phyloP scores from a whole-genome alignment of 2,329 filamentous ascomycete genomes.

The Bimuria novae-zelandiae region DNA sequence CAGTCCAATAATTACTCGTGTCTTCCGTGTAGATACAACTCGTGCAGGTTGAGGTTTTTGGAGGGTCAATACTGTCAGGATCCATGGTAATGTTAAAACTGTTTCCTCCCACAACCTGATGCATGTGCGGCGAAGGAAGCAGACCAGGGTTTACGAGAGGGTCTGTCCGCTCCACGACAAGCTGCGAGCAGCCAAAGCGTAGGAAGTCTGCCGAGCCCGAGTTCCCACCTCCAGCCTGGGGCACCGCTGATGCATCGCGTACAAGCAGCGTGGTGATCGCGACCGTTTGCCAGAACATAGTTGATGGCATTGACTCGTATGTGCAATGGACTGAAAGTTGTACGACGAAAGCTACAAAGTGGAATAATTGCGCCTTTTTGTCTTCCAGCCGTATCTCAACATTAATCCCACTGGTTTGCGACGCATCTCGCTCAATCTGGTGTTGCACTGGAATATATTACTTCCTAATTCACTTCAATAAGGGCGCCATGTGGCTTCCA shows the following conservation, averaged over 20 bases:
- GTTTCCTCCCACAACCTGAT: slow-evolving; percentile 23
- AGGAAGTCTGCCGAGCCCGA: slow-evolving; percentile 11
- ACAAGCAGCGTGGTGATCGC: not conserved
- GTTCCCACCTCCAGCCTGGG: not conserved
- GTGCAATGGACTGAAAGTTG: not conserved
- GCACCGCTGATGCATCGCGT: slow-evolving; percentile 7
- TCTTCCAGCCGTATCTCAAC: not conserved
- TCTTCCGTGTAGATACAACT: slow-evolving; percentile 41
- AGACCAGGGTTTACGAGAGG: slow-evolving; percentile 21
- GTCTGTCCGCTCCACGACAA: slow-evolving; percentile 23
- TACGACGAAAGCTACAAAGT: not conserved
- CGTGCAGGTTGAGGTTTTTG: slow-evolving; percentile 23
- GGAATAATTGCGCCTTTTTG: not conserved
- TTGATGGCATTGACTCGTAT: not conserved
- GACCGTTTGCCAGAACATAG: slow-evolving; percentile 11
- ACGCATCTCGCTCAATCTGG: not conserved
- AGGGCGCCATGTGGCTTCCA: not conserved
- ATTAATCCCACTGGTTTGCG: not conserved
- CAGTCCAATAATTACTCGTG: slow-evolving; percentile 41
- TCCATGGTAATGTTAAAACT: slow-evolving; percentile 25
- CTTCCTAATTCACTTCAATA: not conserved
- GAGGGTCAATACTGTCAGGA: slow-evolving; percentile 21
- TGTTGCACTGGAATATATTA: not conserved
- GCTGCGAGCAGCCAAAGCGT: slow-evolving; percentile 25
- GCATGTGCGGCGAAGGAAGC: slow-evolving; percentile 19